Evolutionary conservation across 805 yeast species (phyloP), one percentile per base, ranked within the genome.

Genomic region (Barnettozyma pratensis): DNA sequence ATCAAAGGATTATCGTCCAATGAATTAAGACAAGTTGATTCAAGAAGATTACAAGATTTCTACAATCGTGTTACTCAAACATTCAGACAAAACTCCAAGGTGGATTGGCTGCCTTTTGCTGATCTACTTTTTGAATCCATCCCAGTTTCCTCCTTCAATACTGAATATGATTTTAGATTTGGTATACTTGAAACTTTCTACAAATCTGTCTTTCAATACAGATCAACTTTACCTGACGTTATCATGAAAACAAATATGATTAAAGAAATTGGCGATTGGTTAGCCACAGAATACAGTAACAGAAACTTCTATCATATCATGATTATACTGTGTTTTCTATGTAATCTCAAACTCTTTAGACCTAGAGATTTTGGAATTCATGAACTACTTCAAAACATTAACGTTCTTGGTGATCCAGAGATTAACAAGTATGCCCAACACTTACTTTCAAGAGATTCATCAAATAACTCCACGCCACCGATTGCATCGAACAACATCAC

Each of bases 131-230:
- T 45, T 30, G 25, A 29, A 4, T 26, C 47, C 11, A n/a, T 45
- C 1, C 39, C 26, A 1, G 25, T 4, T 4, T 7, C 27, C 3
- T 27, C 44, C 4, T 7, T 11, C 4, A 27, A 29, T 28, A 45
- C 47, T 6, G 26, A 2, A 4, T 39, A 27, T 35, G 47, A 45
- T 28, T 45, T 35, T 12, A 38, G 44, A 14, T 45, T 39, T 40
- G 47, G 35, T 3, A 28, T 45, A 4, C 30, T 45, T 10, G 25
- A 34, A 6, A n/a, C 31, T 4, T 35, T 45, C 30, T 31, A 27
- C n/a, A 28, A 29, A 4, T 12, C 9, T 4, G 40, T 36, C 3
- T 45, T 45, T 27, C 35, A 9, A 4, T 3, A 9, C 6, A 39
- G 27, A 29, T 44, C 44, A 14, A 14, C 26, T 27, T 29, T 45